phyloP scores from a whole-genome alignment of 2,329 filamentous ascomycete species.

The Cordyceps cicadae region DNA sequence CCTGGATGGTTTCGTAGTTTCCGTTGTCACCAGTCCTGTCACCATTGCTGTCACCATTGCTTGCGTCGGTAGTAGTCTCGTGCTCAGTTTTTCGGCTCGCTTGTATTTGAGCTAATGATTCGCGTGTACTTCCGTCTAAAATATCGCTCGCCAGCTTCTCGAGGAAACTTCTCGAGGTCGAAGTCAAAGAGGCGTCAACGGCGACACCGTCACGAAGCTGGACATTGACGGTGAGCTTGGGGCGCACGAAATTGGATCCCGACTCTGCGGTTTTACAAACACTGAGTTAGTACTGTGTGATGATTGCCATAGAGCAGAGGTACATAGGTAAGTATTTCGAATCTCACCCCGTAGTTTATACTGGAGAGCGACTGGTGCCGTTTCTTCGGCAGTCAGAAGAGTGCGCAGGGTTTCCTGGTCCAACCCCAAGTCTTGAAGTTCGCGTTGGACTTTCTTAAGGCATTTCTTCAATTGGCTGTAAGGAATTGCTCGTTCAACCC shows the following conservation, averaged over 20 bases:
- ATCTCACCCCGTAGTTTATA: constrained; percentile 47
- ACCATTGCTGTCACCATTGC: not conserved
- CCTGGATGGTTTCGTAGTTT: constrained; percentile 45
- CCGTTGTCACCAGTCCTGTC: not conserved
- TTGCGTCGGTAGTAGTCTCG: not conserved
- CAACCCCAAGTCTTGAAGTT: constrained; percentile 63
- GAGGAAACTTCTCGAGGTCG: constrained; percentile 55
- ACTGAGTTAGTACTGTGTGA: not conserved
- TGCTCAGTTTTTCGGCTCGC: not conserved
- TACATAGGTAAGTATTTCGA: not conserved
- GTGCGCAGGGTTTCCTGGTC: constrained; percentile 61
- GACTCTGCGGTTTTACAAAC: constrained; percentile 21
- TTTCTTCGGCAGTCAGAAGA: constrained; percentile 47
- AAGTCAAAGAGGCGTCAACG: constrained; percentile 59
- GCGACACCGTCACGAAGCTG: constrained; percentile 58
- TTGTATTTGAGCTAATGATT: not conserved
- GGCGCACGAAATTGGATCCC: constrained; percentile 45
- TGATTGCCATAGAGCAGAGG: not conserved
- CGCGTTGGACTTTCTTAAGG: constrained; percentile 68
- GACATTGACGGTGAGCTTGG: constrained; percentile 62
- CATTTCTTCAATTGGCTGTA: constrained; percentile 84
- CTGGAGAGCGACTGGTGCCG: constrained; percentile 38
- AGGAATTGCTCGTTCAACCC: constrained; percentile 68
- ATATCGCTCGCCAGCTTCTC: constrained; percentile 46
- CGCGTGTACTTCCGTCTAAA: not conserved